These are phyloP conservation scores for Chrysoporthe deuterocubensis DNA, from an alignment of 2,329 filamentous ascomycete species.

Conservation along the genomic window DNA sequence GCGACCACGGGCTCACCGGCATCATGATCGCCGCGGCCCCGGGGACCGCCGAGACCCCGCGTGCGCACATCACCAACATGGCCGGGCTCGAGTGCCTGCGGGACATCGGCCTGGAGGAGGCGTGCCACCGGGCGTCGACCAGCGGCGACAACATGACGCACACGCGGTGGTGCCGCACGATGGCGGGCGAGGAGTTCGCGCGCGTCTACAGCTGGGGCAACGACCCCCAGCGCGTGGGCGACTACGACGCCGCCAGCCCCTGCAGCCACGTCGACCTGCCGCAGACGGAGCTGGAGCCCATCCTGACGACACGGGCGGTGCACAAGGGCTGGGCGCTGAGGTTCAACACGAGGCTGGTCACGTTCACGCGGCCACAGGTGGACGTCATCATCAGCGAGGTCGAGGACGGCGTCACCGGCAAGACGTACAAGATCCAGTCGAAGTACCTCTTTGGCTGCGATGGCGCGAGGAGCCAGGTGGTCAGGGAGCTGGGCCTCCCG, in stretches of 20 bases:
- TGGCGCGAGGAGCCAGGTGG: slow-evolving; percentile 47
- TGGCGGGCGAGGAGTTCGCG: slow-evolving; percentile 57
- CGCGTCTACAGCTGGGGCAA: slow-evolving; percentile 56
- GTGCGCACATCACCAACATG: slow-evolving; percentile 65
- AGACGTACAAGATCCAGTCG: slow-evolving; percentile 44
- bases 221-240: slow-evolving; percentile 49
- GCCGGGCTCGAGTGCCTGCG: slow-evolving; percentile 60
- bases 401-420: slow-evolving; percentile 4
- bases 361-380: slow-evolving; percentile 35
- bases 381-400: slow-evolving; percentile 25
- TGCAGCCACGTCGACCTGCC: slow-evolving; percentile 51
- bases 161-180: slow-evolving; percentile 56
- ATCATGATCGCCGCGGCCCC: slow-evolving; percentile 56
- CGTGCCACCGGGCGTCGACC: slow-evolving; percentile 42
- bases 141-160: slow-evolving; percentile 50
- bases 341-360: slow-evolving; percentile 46
- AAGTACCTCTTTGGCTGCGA: slow-evolving; percentile 62
- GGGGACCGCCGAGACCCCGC: slow-evolving; percentile 58
- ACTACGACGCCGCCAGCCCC: slow-evolving; percentile 50
- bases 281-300: slow-evolving; percentile 53
- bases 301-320: slow-evolving; percentile 47
- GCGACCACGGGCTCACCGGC: slow-evolving; percentile 49
- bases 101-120: slow-evolving; percentile 53
- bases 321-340: slow-evolving; percentile 45
- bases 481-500: slow-evolving; percentile 42